Evolutionary conservation across 805 yeast genomes (phyloP), one percentile per base, ranked within the genome.

Genomic region (Candida ipomoeae): DNA sequence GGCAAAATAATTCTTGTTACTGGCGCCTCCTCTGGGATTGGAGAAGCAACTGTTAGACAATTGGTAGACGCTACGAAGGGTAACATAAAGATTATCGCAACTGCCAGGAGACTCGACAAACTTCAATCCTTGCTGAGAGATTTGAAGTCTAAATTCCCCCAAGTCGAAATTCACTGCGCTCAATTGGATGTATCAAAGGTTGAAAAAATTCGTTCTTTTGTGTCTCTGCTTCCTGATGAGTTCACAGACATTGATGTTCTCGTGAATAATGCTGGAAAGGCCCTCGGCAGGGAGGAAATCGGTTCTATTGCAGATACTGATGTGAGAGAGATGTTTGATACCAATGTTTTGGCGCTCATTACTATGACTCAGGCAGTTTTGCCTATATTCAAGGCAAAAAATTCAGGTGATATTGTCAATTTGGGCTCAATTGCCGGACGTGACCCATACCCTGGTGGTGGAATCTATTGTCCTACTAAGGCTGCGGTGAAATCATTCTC

Each of bases 1-100:
- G 86, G 86, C 44, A 91, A 92, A 65, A 82, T 84, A 17, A 78
- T 89, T 32, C 78, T 92, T 39, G 85, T 92, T 61, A 70, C 98
- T 13, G 97, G 98, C 55, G 97, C 97, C 8, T 87, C 96, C 18
- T 83, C 96, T n/a, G 98, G 98, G 49, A 92, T 92, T 62, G 98
- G 98, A n/a, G 81, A 81, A 59, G 92, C 96, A 46, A 90, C 96
- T 13, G 98, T 97, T n/a, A 66, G 77, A 40, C 95, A 90, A 65
- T 82, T 89, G 55, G 92, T 96, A 40, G 82, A 72, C 89, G 88
- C 89, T 14, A 75, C 92, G 20, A 73, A 80, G 44, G 96, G 96
- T 32, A 66, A 84, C 11, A 64, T 86, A 58, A 84, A 85, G 61
- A 76, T 89, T 59, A 75, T 89, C 54, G 74, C 89, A 21, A 78